Conservation (phyloP, 176 grass and related monocot species). For the Poa annua region DNA sequence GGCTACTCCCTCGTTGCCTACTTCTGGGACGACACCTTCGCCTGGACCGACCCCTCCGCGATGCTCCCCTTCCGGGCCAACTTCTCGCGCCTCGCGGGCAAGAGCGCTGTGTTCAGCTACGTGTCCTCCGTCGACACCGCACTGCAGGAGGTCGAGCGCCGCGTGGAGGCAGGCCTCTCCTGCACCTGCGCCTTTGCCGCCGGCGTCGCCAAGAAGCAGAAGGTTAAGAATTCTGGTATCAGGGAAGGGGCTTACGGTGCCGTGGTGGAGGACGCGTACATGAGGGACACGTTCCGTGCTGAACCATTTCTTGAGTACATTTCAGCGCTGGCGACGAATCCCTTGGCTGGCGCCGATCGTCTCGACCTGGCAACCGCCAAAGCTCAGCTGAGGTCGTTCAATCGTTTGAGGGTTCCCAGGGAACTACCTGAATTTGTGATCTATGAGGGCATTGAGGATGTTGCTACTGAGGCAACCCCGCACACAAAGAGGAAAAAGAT, state of each 20-base stretch:
- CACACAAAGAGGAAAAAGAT: slow-evolving; percentile 41
- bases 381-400: slow-evolving; percentile 76
- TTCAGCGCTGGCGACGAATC: slow-evolving; percentile 51
- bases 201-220: slow-evolving; percentile 39
- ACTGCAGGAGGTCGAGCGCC: slow-evolving; percentile 63
- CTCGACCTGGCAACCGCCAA: slow-evolving; percentile 68
- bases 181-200: slow-evolving; percentile 47
- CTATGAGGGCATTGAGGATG: slow-evolving; percentile 47
- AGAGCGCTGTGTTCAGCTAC: slow-evolving; percentile 54
- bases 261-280: slow-evolving; percentile 50
- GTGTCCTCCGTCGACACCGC: slow-evolving; percentile 53
- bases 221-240: slow-evolving; percentile 73
- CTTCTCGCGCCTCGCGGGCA: slow-evolving; percentile 50
- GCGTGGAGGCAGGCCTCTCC: slow-evolving; percentile 49
- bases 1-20: slow-evolving; percentile 67
- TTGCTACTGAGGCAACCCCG: neutral
- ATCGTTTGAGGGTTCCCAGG: slow-evolving; percentile 53
- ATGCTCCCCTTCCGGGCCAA: slow-evolving; percentile 67
- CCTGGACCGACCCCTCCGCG: slow-evolving; percentile 61
- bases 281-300: slow-evolving; percentile 52
- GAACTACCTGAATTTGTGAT: slow-evolving; percentile 62
- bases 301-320: slow-evolving; percentile 64
- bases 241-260: slow-evolving; percentile 45
- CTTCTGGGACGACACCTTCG: slow-evolving; percentile 78
- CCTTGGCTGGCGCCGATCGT: slow-evolving; percentile 45